These are phyloP conservation scores for Spizellomyces punctatus DNA, from an alignment of 192 early-diverging fungal genomes.

Conservation along the genomic window DNA sequence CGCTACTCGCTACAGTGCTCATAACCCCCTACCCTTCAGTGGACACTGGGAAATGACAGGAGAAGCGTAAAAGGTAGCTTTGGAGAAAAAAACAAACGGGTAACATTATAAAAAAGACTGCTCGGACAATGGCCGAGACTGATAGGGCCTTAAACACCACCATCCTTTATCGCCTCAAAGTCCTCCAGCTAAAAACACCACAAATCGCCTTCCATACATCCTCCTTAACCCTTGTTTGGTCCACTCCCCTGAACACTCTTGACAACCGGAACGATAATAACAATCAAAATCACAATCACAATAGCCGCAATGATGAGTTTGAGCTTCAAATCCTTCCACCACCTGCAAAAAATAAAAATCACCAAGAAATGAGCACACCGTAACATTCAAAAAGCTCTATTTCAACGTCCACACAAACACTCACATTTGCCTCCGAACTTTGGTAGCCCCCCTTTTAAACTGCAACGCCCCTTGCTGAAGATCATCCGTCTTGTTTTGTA, in stretches of 20 bases:
- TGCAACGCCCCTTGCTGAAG: conserved; percentile 67
- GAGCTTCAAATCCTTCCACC: conserved; percentile 96
- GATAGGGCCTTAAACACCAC: too few species aligned
- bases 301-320: conserved; percentile 84
- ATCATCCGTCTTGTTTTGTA: conserved; percentile 81
- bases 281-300: conserved; percentile 36
- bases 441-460: conserved; percentile 78
- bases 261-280: conserved; percentile 61
- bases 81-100: too few species aligned
- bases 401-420: background rate
- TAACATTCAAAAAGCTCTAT: background rate
- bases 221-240: background rate
- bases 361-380: background rate
- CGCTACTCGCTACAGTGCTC: too few species aligned
- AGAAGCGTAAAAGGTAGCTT: too few species aligned
- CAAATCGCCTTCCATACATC: too few species aligned
- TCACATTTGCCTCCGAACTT: conserved; percentile 81
- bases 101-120: too few species aligned
- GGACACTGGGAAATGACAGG: too few species aligned
- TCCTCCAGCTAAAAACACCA: too few species aligned
- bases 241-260: conserved; percentile 2
- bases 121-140: too few species aligned
- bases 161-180: too few species aligned
- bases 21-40: too few species aligned
- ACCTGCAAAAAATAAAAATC: conserved; percentile 42